Base-by-base conservation (phyloP, 495 filamentous ascomycete species). In the Pyrenula aspistea region DNA sequence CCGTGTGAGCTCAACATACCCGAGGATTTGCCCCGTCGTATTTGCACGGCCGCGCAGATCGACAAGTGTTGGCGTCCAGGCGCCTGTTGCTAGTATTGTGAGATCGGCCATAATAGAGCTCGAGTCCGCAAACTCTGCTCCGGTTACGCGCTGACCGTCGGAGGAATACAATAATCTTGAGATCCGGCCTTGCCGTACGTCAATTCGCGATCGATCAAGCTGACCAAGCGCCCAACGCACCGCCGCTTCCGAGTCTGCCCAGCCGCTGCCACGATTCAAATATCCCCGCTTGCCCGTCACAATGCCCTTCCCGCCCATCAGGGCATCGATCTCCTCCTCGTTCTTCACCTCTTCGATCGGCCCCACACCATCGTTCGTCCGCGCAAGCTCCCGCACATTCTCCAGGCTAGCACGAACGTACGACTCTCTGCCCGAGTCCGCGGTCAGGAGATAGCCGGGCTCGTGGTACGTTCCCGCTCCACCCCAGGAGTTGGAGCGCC, bases 11-110 rank as follows among this genome's bases (percentile, higher is more conserved):
- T 75, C 68, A 25, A 96, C 66, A 73, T 96, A 96, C 1, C 77
- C 84, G 23, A 96, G 65, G 0, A 84, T 79, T 64, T 98, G 93
- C 1, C 87, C 93, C 0, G 87, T 91, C 1, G 90, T 84, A 47
- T 83, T 74, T 2, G 81, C 83, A 21, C 86, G 77, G 1, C 88
- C 88, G n/a, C 82, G 72, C 0, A 96, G 69, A 69, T 95, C 87
- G 50, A 98, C 71, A 8, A 98, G 71, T 0, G 76, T 72, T 0
- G 79, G 75, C 3, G 87, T 87, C 91, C 91, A 96, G 1, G 93
- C 88, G 3, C 93, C 93, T 0, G 89, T 82, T 0, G 93, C 90
- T 4, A 95, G 74, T 55, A 96, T 71, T 15, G 85, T 82, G 2
- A 96, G 75, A 53, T 87, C 85, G 2, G 89, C 90, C 0, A 67